A percentile compares a stretch with the other conserved stretches of the same genome.
phyloP scores from a whole-genome alignment of 2,329 filamentous ascomycete genomes.

The Paracoccidioides lutzii region DNA sequence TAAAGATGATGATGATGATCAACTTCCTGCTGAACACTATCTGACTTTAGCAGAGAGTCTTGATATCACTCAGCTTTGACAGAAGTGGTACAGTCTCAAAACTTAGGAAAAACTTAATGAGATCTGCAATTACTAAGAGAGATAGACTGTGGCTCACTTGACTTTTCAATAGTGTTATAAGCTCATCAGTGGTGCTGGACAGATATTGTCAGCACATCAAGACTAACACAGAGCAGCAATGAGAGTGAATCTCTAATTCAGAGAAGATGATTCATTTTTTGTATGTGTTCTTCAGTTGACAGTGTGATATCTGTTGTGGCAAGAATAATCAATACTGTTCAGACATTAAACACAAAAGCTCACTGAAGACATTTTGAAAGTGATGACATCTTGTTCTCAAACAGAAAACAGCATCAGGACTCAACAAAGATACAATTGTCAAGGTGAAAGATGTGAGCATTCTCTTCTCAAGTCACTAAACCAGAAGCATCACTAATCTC shows the following conservation, averaged over 20 bases:
- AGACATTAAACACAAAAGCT: conserved; percentile 12
- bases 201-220: conserved; percentile 16
- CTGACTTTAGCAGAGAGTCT: conserved; percentile 15
- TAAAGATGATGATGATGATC: conserved; percentile 7
- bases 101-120: conserved; percentile 18
- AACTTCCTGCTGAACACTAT: conserved; percentile 14
- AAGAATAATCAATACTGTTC: conserved; percentile 10
- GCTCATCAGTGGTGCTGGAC: conserved; percentile 1
- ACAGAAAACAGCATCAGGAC: conserved; percentile 5
- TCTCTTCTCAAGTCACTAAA: background rate
- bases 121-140: conserved; percentile 15
- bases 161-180: background rate
- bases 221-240: conserved; percentile 12
- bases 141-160: conserved; percentile 8
- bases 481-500: background rate
- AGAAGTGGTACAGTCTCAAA: conserved; percentile 18
- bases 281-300: conserved; percentile 14
- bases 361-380: conserved; percentile 14
- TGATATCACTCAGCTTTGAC: conserved; percentile 16
- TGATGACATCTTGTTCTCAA: conserved; percentile 14
- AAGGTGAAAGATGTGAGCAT: conserved; percentile 7
- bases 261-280: conserved; percentile 19
- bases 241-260: conserved; percentile 15
- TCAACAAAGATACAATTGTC: conserved; percentile 10
- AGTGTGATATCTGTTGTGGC: conserved; percentile 11